phyloP scores from a whole-genome alignment of 2,329 filamentous ascomycete genomes.

The Talaromyces sp. region DNA sequence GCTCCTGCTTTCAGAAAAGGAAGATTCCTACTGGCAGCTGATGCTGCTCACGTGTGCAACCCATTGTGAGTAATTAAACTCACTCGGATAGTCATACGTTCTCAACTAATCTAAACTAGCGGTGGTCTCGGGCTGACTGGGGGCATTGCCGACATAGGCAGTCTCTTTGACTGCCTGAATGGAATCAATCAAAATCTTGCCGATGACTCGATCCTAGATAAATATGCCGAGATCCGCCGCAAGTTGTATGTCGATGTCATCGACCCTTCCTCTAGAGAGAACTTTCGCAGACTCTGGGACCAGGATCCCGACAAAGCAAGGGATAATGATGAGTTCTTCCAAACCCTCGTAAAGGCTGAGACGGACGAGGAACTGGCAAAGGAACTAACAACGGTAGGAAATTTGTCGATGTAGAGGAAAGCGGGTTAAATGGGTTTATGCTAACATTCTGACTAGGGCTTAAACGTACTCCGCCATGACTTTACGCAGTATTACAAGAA shows the following conservation, averaged over 20 bases:
- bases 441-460: slow-evolving; percentile 13
- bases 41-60: slow-evolving; percentile 57
- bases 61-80: slow-evolving; percentile 19
- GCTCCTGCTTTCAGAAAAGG: slow-evolving; percentile 54
- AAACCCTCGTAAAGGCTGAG: slow-evolving; percentile 19
- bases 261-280: slow-evolving; percentile 37
- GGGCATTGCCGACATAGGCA: slow-evolving; percentile 59
- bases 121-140: slow-evolving; percentile 60
- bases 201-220: slow-evolving; percentile 39
- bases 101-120: slow-evolving; percentile 30
- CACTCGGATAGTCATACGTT: not conserved
- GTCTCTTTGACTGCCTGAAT: slow-evolving; percentile 54
- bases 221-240: slow-evolving; percentile 36
- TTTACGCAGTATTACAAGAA: slow-evolving; percentile 26
- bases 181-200: slow-evolving; percentile 36
- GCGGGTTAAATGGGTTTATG: not conserved
- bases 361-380: slow-evolving; percentile 23
- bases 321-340: slow-evolving; percentile 34
- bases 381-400: not conserved
- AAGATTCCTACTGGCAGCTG: slow-evolving; percentile 53
- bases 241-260: slow-evolving; percentile 35
- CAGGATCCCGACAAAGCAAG: slow-evolving; percentile 30
- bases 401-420: not conserved
- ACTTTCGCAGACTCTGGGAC: slow-evolving; percentile 30
- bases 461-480: slow-evolving; percentile 27